phyloP scores from a whole-genome alignment of 257 asterid genomes.

The Ballota nigra region DNA sequence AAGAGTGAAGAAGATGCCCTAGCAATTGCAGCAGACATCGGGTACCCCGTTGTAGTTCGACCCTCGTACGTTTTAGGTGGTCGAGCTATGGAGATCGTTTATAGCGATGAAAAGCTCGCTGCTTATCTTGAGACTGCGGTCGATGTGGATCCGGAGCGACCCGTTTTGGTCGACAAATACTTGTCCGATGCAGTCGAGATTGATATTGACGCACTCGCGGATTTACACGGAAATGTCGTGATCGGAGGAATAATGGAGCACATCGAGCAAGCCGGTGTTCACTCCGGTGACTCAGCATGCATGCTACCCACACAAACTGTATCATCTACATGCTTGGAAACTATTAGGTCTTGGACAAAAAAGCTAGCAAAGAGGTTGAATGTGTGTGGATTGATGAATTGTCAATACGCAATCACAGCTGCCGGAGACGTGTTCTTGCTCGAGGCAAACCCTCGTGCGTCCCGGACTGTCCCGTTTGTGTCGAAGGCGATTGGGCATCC shows the following conservation, averaged over 20 bases:
- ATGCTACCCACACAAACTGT: conserved; percentile 88
- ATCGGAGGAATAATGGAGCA: conserved; percentile 99
- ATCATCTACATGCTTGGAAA: conserved; percentile 63
- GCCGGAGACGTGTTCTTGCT: conserved; percentile 89
- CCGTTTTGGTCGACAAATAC: conserved; percentile 84
- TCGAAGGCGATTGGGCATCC: conserved; percentile 98
- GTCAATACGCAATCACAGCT: conserved; percentile 85
- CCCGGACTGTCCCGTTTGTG: conserved; percentile 93
- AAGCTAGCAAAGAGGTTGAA: conserved; percentile 74
- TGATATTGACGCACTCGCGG: conserved; percentile 82
- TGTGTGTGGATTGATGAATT: conserved; percentile 90
- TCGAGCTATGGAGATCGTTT: conserved; percentile 98
- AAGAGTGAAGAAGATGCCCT: conserved; percentile 90
- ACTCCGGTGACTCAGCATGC: conserved; percentile 97
- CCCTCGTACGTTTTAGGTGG: conserved; percentile 98
- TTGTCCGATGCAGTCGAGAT: conserved; percentile 90
- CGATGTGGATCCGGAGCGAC: conserved; percentile 94
- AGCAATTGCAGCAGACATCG: conserved; percentile 82
- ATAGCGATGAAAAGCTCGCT: conserved; percentile 81
- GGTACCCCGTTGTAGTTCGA: conserved; percentile 95
- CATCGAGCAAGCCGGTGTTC: conserved; percentile 96
- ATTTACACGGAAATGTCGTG: conserved; percentile 80
- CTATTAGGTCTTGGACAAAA: conserved; percentile 84
- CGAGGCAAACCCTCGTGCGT: conserved; percentile 95
- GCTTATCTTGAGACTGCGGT: conserved; percentile 88